Base-by-base conservation (phyloP, 768 basidiomycete species). In the Mycena rebaudengoi region DNA sequence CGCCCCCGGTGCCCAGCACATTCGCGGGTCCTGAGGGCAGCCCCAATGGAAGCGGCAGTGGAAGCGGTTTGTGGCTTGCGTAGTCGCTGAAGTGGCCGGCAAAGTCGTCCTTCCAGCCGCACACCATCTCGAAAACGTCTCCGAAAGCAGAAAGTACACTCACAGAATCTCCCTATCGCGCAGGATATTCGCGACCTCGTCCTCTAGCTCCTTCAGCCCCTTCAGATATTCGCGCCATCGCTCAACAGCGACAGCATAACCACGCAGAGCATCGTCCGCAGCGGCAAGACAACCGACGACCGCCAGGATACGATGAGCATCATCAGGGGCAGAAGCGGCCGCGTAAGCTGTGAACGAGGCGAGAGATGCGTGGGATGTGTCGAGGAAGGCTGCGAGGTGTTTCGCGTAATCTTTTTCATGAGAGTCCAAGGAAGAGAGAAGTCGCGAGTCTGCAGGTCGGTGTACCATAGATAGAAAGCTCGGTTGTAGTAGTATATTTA, bases 161-260 rank as follows among this genome's bases (percentile, higher is more conserved):
- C 65, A 94, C 93, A 94, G 81, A 65, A 95, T 95, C 69, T 95
- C 92, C 44, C 91, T 79, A 75, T 95, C 93, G 6, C 91, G 79
- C 62, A 91, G 77, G 53, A 94, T 80, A 66, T 86, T 88, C 4
- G 80, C 81, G 5, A 94, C 86, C 59, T 92, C 91, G 44, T 92
- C 90, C 75, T 95, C 92, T 55, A 91, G 79, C 11, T 78, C 78
- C 71, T 88, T 91, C 65, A 95, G 76, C 3, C 74, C 75, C 62
- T 79, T 81, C 64, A 94, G 81, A 58, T 85, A 80, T 29, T 86
- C 86, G 32, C 86, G 81, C 87, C 91, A 94, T 18, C 82, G 73
- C 35, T 94, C 90, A 2, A 94, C 78, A 0, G 85, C 84, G 10
- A 69, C 76, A 0, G 83, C 83, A 72, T 93, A 94, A 25, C 80